phyloP scores from a whole-genome alignment of 192 early-diverging fungal genomes.

The Entomortierella parvispora region DNA sequence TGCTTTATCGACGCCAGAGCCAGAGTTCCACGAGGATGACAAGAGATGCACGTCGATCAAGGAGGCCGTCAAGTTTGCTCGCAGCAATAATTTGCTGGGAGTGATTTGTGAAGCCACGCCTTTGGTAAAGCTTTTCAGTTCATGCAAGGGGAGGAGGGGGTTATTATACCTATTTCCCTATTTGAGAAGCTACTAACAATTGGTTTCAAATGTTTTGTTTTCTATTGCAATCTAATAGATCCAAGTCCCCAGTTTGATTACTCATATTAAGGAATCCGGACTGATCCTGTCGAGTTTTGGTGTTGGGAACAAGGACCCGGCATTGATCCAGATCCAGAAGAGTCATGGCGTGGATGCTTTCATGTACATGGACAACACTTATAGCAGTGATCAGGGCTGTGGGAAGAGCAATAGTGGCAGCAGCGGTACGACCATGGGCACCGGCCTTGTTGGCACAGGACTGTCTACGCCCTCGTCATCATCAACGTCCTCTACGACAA shows the following conservation, averaged over 20 bases:
- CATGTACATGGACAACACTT: constrained; percentile 58
- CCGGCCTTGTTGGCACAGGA: neutral
- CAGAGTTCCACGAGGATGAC: constrained; percentile 56
- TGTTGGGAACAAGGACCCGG: constrained; percentile 70
- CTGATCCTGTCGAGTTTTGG: constrained; percentile 94
- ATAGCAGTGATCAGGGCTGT: neutral
- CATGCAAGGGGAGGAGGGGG: too few species aligned
- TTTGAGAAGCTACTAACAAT: too few species aligned
- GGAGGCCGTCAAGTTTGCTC: constrained; percentile 94
- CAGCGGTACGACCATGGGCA: too few species aligned
- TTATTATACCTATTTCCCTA: too few species aligned
- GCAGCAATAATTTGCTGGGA: constrained; percentile 91
- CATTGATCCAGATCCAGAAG: constrained; percentile 78
- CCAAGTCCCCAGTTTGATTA: constrained; percentile 90
- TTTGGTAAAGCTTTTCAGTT: constrained; percentile 66
- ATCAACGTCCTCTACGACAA: constrained; percentile 7
- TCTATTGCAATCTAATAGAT: constrained; percentile 62
- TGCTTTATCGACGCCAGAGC: neutral
- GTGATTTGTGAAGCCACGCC: constrained; percentile 91
- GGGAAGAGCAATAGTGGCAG: too few species aligned
- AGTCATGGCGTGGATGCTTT: constrained; percentile 91
- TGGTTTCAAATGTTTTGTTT: neutral
- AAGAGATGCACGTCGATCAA: constrained; percentile 79
- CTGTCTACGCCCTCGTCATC: neutral
- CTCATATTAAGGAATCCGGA: constrained; percentile 92